A percentile compares a stretch with the other conserved stretches of the same genome.
These are phyloP conservation scores for Botrytis pseudocinerea DNA, from an alignment of 2,329 filamentous ascomycete species.

Conservation along the genomic window DNA sequence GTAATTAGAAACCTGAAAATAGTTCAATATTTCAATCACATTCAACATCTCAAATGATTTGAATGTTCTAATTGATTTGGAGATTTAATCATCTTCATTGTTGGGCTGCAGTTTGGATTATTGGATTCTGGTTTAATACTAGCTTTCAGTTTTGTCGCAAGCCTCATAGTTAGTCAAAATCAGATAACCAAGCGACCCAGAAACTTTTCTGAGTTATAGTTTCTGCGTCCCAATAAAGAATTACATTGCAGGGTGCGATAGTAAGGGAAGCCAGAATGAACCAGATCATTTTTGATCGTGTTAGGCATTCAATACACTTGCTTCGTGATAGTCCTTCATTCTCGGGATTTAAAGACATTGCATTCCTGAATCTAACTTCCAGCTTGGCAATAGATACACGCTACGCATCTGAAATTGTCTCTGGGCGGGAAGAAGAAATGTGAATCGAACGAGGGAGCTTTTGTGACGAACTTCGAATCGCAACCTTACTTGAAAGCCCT, in stretches of 20 bases:
- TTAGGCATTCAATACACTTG: neutral
- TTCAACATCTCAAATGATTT: too few relatives aligned
- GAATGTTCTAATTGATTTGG: too few relatives aligned
- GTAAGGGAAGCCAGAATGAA: neutral
- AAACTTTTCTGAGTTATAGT: neutral
- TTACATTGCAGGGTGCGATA: neutral
- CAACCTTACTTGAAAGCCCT: neutral
- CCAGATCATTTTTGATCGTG: too few relatives aligned
- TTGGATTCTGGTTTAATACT: neutral
- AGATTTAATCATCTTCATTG: too few relatives aligned
- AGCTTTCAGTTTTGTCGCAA: neutral
- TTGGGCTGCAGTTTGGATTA: too few relatives aligned
- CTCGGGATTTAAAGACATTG: neutral
- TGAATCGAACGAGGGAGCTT: neutral
- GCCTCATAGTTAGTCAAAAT: neutral
- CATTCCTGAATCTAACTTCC: neutral
- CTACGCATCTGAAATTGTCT: neutral
- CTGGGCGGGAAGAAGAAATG: neutral
- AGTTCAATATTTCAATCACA: too few relatives aligned
- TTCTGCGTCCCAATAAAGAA: neutral
- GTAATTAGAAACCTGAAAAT: too few relatives aligned
- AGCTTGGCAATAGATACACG: neutral
- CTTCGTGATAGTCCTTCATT: neutral
- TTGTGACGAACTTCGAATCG: neutral
- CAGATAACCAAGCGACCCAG: neutral